A percentile compares a stretch with the other conserved stretches of the same genome.
Evolutionary conservation across 768 basidiomycete species (phyloP).

Genomic region (Holtermannia corniformis): DNA sequence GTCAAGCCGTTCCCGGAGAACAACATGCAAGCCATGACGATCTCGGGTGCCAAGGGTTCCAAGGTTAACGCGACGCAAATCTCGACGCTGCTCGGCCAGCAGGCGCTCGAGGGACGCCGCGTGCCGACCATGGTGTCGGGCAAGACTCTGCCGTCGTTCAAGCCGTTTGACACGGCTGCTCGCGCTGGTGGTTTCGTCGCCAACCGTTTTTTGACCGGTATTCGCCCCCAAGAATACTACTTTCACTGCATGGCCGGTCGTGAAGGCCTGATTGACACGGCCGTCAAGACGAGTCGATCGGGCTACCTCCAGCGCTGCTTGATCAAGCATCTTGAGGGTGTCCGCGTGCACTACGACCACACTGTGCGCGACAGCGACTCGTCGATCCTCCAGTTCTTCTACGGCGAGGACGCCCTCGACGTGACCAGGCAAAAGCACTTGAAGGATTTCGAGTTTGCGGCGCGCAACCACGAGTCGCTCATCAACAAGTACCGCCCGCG

Average conservation of each 20-base stretch:
- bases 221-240: slow-evolving; percentile 98
- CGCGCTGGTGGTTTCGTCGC: slow-evolving; percentile 97
- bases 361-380: slow-evolving; percentile 93
- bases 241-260: slow-evolving; percentile 99
- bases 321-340: slow-evolving; percentile 96
- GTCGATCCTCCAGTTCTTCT: slow-evolving; percentile 89
- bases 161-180: slow-evolving; percentile 92
- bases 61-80: slow-evolving; percentile 96
- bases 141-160: slow-evolving; percentile 95
- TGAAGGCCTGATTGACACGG: slow-evolving; percentile 97
- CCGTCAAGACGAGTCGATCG: slow-evolving; percentile 96
- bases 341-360: slow-evolving; percentile 94
- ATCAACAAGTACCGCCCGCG: slow-evolving; percentile 59
- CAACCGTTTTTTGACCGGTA: slow-evolving; percentile 95
- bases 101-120: slow-evolving; percentile 94
- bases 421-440: slow-evolving; percentile 96
- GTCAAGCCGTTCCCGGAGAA: slow-evolving; percentile 93
- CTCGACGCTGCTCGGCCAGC: slow-evolving; percentile 94
- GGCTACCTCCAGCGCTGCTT: slow-evolving; percentile 96
- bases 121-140: slow-evolving; percentile 99
- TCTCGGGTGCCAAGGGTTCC: slow-evolving; percentile 95
- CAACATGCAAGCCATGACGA: slow-evolving; percentile 98
- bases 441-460: slow-evolving; percentile 84
- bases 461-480: slow-evolving; percentile 71
- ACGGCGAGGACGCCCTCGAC: slow-evolving; percentile 92